These are phyloP conservation scores for Thielaviopsis populi DNA, from an alignment of 2,329 filamentous ascomycete genomes.

Conservation along the genomic window DNA sequence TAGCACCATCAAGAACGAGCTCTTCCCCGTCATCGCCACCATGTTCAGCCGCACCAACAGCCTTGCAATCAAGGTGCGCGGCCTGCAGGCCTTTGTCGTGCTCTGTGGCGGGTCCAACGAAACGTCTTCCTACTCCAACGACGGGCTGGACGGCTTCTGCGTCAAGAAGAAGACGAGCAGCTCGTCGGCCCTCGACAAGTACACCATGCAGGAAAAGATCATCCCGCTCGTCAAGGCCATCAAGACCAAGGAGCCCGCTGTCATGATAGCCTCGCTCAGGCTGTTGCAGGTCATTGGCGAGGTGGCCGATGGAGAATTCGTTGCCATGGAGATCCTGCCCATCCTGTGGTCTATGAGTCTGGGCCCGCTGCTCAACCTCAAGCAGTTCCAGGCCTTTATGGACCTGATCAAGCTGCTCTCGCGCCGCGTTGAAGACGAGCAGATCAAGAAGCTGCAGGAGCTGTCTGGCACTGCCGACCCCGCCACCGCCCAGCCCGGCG, in stretches of 20 bases:
- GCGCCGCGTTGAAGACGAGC: constrained; percentile 69
- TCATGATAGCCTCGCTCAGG: constrained; percentile 84
- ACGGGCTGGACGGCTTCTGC: constrained; percentile 61
- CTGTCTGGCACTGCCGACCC: constrained; percentile 47
- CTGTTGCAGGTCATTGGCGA: constrained; percentile 73
- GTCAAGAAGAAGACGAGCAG: constrained; percentile 44
- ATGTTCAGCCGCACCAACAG: constrained; percentile 92
- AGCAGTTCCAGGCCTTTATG: constrained; percentile 86
- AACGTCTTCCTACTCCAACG: constrained; percentile 34
- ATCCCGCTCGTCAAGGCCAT: constrained; percentile 80
- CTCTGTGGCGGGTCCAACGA: constrained; percentile 64
- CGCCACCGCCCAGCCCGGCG: constrained; percentile 34
- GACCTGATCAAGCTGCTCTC: constrained; percentile 69
- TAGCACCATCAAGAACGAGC: constrained; percentile 88
- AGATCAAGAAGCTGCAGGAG: constrained; percentile 76
- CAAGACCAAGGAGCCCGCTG: constrained; percentile 93
- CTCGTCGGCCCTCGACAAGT: constrained; percentile 81
- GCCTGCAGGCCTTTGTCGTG: constrained; percentile 76
- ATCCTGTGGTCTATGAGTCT: constrained; percentile 85
- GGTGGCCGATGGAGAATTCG: constrained; percentile 73
- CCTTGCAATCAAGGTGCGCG: constrained; percentile 84
- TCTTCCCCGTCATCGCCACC: constrained; percentile 79
- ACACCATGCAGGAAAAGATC: constrained; percentile 95
- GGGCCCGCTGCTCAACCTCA: constrained; percentile 72
- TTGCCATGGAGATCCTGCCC: constrained; percentile 80